Evolutionary conservation across 257 asterid species (phyloP).

Genomic region (Ilex aquifolium): DNA sequence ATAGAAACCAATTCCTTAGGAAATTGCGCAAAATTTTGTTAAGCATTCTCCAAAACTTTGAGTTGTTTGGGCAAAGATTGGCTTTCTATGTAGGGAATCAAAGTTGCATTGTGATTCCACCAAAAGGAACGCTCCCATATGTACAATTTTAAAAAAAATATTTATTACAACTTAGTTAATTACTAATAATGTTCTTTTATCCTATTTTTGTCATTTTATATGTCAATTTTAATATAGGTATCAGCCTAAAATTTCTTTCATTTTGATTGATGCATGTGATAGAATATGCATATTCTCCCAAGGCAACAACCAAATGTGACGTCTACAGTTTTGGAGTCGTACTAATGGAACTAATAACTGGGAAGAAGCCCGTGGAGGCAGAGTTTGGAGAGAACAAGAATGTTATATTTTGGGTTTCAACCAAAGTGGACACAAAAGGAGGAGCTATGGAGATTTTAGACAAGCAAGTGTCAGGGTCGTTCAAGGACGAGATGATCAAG

Average conservation of each 20-base stretch:
- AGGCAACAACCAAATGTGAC: conserved; percentile 86
- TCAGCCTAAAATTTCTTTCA: conserved; percentile 10
- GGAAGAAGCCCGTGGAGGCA: conserved; percentile 81
- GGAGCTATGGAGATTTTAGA: conserved; percentile 65
- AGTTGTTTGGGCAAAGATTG: too few species aligned
- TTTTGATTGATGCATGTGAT: conserved; percentile 2
- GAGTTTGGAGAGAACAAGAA: conserved; percentile 87
- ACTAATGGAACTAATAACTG: conserved; percentile 77
- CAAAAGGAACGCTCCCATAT: too few species aligned
- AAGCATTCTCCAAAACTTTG: too few species aligned
- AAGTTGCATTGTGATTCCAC: too few species aligned
- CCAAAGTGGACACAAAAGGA: conserved; percentile 63
- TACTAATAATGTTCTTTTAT: too few species aligned
- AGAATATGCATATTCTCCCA: conserved; percentile 92
- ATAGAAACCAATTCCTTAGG: too few species aligned
- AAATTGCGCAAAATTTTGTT: too few species aligned
- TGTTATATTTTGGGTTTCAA: conserved; percentile 68
- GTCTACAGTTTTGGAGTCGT: conserved; percentile 95
- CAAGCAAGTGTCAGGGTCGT: conserved; percentile 43
- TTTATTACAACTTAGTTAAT: too few species aligned
- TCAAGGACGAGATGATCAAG: conserved; percentile 78
- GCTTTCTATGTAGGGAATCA: too few species aligned
- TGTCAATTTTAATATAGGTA: not conserved
- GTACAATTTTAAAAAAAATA: too few species aligned
- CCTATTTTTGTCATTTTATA: too few species aligned